phyloP scores from a whole-genome alignment of 331 rosid species.

The Quercus tomentella region DNA sequence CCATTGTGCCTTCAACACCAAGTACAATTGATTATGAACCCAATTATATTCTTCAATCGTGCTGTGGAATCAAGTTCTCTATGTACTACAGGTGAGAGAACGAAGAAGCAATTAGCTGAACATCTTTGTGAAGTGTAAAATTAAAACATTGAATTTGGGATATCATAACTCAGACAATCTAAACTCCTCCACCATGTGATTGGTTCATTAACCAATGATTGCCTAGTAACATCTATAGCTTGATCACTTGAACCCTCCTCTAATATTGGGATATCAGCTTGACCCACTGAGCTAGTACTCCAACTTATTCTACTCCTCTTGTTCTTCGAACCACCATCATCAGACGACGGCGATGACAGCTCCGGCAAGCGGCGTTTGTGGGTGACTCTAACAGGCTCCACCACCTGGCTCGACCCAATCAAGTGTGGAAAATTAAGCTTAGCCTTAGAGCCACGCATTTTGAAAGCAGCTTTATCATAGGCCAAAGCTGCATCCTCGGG shows the following conservation, averaged over 20 bases:
- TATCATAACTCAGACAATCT: background rate
- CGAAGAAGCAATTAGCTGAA: too few species aligned
- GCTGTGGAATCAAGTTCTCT: too few species aligned
- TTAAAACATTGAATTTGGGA: too few species aligned
- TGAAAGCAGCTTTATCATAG: slow-evolving; percentile 29
- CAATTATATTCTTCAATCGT: too few species aligned
- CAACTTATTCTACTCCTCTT: background rate
- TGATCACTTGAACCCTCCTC: background rate
- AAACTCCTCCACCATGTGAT: background rate
- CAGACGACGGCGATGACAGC: background rate
- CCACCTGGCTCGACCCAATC: background rate
- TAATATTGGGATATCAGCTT: background rate
- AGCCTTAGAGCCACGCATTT: slow-evolving; percentile 16
- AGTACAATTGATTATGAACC: too few species aligned
- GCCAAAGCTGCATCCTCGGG: slow-evolving; percentile 37
- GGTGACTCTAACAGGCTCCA: background rate
- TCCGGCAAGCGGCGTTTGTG: background rate
- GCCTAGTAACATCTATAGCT: background rate
- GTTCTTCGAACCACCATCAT: background rate
- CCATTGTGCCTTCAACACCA: too few species aligned
- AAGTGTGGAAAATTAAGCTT: slow-evolving; percentile 29
- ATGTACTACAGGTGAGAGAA: too few species aligned
- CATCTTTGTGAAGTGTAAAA: too few species aligned
- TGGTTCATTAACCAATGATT: background rate
- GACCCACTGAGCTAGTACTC: background rate